These are phyloP conservation scores for Candida nonsorbophila DNA, from an alignment of 805 yeast species.

Conservation along the genomic window DNA sequence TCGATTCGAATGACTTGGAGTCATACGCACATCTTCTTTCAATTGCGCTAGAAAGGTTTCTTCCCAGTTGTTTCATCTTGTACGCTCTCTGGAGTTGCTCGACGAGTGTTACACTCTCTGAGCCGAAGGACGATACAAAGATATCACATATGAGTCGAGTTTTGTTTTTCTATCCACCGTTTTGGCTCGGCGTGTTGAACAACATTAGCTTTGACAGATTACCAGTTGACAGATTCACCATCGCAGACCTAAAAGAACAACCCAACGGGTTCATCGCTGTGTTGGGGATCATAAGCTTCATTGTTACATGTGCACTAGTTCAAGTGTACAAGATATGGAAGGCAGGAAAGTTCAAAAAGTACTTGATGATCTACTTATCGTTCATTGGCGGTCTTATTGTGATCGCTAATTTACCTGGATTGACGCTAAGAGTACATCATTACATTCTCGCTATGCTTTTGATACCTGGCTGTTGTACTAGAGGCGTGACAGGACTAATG, in stretches of 20 bases:
- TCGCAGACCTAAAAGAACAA: conserved; percentile 63
- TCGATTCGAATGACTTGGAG: conserved; percentile 49
- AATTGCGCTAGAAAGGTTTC: conserved; percentile 62
- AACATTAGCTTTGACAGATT: conserved; percentile 84
- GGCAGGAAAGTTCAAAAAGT: conserved; percentile 61
- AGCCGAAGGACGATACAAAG: conserved; percentile 5
- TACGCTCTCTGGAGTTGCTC: conserved; percentile 65
- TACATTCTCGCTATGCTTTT: conserved; percentile 70
- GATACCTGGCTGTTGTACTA: conserved; percentile 79
- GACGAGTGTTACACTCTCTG: conserved; percentile 41
- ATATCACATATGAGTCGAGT: conserved; percentile 40
- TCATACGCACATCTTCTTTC: conserved; percentile 61
- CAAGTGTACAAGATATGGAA: conserved; percentile 82
- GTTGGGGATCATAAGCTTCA: conserved; percentile 39
- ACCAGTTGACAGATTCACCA: conserved; percentile 80
- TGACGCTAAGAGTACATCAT: conserved; percentile 75
- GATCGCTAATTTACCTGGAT: conserved; percentile 52
- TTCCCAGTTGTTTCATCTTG: conserved; percentile 70
- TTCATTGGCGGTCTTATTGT: conserved; percentile 40
- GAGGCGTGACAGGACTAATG: conserved; percentile 62
- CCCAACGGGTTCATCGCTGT: conserved; percentile 75
- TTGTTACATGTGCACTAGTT: conserved; percentile 51
- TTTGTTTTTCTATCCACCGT: conserved; percentile 68
- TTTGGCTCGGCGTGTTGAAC: conserved; percentile 81
- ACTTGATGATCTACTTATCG: conserved; percentile 47